Conservation (phyloP, 1,139 yeast genomes). For the Kodamaea sp. region DNA sequence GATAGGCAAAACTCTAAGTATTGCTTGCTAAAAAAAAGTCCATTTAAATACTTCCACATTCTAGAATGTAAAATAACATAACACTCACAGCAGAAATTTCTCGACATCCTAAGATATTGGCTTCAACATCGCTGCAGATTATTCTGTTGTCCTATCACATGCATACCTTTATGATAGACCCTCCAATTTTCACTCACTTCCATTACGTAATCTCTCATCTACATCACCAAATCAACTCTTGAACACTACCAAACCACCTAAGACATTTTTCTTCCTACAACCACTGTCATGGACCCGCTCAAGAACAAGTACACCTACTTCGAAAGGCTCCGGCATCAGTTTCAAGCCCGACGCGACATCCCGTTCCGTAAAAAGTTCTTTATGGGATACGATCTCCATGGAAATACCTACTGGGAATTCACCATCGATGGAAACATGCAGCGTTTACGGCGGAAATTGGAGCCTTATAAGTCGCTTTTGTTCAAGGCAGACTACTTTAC, state of each 20-base stretch:
- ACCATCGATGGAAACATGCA: slow-evolving; percentile 49
- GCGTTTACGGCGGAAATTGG: slow-evolving; percentile 50
- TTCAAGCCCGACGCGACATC: slow-evolving; percentile 60
- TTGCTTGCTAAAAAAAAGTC: no score
- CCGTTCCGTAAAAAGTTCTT: slow-evolving; percentile 65
- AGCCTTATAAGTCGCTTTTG: slow-evolving; percentile 42
- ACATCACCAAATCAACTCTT: neutral
- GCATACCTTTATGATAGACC: no score
- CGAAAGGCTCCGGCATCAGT: slow-evolving; percentile 53
- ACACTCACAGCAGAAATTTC: no score
- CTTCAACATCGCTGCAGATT: no score
- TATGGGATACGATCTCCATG: slow-evolving; percentile 75
- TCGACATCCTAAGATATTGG: no score
- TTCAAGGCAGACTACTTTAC: slow-evolving; percentile 52
- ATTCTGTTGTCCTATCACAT: no score
- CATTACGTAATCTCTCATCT: neutral
- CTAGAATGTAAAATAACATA: no score
- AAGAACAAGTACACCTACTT: slow-evolving; percentile 35
- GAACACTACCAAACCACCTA: neutral
- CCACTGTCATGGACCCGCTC: slow-evolving; percentile 27
- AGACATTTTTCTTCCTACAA: neutral
- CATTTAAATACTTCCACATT: no score
- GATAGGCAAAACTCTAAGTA: no score
- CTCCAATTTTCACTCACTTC: no score
- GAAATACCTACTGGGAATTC: slow-evolving; percentile 86